Evolutionary conservation across 2,329 filamentous ascomycete species (phyloP), one percentile per base, ranked within the genome.

Genomic region (Microsporum ferrugineum): DNA sequence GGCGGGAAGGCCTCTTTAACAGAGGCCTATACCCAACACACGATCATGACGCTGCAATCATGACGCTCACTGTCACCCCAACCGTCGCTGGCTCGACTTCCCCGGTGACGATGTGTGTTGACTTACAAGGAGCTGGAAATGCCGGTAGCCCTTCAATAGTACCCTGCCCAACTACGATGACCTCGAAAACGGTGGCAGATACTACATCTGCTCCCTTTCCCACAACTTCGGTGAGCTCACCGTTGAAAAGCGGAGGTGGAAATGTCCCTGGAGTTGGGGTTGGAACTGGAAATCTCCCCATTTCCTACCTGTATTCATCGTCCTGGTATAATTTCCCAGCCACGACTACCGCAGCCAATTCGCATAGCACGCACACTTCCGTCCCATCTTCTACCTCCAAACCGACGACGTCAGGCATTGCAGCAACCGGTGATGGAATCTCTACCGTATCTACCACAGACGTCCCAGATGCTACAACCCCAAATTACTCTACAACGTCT

Each of bases 51-150:
- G 45, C 57, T 29, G 57, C 58, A 27, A 53, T 63, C 8, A 36
- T 63, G 56, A 63, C 62, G 1, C 49, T 63, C 31, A 61, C 62
- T n/a, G 33, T 63, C 29, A 60, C 59, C 33, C 60, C 60, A 5
- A 53, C 34, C 7, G n/a, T 10, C 45, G 14, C 57, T 17, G 27
- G 38, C 12, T 53, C 36, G 10, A 57, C 57, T 43, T 6, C 29
- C 14, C 23, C 34, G n/a, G 51, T 61, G 29, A 63, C 59, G 27
- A 41, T 63, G 6, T 63, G 62, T 27, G 12, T 63, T 17, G 57
- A 63, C 41, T 12, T 61, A 29, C 56, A 59, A 53, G 51, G 57
- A 23, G 27, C 36, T 53, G 56, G 41, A 10, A 53, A 36, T 10
- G 38, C 47, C 57, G 58, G 45, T n/a, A 47, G 38, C n/a, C 8